phyloP scores from a whole-genome alignment of 2,329 filamentous ascomycete species.

The Penicillium sp. region DNA sequence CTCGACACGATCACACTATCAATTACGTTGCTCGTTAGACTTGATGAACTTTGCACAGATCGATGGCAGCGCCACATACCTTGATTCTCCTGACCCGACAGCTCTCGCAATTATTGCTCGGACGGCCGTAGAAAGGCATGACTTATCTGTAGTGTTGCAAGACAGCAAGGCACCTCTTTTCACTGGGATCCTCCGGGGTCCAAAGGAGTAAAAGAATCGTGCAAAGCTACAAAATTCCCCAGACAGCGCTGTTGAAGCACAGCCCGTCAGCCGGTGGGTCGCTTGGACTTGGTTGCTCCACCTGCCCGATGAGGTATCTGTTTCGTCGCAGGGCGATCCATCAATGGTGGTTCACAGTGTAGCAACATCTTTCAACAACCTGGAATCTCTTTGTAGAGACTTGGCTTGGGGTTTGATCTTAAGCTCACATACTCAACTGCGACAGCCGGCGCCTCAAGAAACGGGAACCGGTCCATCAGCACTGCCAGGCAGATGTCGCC shows the following conservation, averaged over 20 bases:
- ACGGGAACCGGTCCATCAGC: not conserved
- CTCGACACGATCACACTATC: constrained; percentile 34
- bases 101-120: constrained; percentile 30
- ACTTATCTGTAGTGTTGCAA: not conserved
- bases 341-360: not conserved
- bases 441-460: not conserved
- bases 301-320: constrained; percentile 19
- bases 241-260: not conserved
- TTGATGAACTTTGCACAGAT: not conserved
- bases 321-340: constrained; percentile 11
- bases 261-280: not conserved
- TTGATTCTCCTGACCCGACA: constrained; percentile 34
- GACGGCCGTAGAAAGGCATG: constrained; percentile 32
- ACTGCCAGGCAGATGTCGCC: no score
- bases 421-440: not conserved
- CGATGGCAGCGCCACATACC: constrained; percentile 14
- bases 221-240: not conserved
- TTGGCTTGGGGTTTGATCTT: not conserved
- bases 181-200: not conserved
- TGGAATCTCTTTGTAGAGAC: not conserved
- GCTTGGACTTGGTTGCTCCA: not conserved
- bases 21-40: not conserved
- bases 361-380: not conserved
- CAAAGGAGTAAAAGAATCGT: constrained; percentile 24
- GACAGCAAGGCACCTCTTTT: not conserved